phyloP scores from a whole-genome alignment of 345 rosid species.

The Eucalyptus sideroxylon region DNA sequence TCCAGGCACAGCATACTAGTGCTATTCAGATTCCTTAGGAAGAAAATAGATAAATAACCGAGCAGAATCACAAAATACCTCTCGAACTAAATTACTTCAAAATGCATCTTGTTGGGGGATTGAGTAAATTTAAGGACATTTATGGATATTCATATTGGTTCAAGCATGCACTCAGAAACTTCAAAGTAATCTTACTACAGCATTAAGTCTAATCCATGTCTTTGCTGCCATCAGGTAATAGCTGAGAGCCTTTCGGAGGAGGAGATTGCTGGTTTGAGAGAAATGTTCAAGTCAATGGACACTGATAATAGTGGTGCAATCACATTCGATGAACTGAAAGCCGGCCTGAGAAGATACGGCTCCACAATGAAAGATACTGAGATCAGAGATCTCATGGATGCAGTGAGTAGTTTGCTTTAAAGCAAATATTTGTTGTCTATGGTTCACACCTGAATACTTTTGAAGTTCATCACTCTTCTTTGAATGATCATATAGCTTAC shows the following conservation, averaged over 20 bases:
- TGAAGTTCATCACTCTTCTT: neutral
- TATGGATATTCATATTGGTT: neutral
- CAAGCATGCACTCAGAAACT: neutral
- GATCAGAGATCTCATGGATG: conserved; percentile 96
- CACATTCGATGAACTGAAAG: conserved; percentile 95
- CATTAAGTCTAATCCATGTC: neutral
- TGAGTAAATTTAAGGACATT: neutral
- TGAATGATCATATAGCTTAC: neutral
- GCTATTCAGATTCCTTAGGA: neutral
- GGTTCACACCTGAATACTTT: neutral
- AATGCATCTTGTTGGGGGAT: neutral
- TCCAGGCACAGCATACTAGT: neutral
- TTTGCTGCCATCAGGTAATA: conserved; percentile 53
- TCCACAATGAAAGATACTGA: conserved; percentile 93
- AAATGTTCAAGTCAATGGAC: conserved; percentile 93
- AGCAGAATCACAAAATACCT: neutral
- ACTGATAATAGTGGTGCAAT: conserved; percentile 96
- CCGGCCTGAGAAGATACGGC: conserved; percentile 92
- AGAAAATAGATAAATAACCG: neutral
- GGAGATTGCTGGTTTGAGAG: conserved; percentile 94
- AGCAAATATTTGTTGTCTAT: neutral
- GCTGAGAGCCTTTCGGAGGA: conserved; percentile 98
- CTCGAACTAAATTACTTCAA: neutral
- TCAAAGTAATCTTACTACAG: neutral
- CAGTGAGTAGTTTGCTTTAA: conserved; percentile 41